Evolutionary conservation across 1,284 basidiomycete genomes (phyloP), one percentile per base, ranked within the genome.

Genomic region (Tilletia setariae): DNA sequence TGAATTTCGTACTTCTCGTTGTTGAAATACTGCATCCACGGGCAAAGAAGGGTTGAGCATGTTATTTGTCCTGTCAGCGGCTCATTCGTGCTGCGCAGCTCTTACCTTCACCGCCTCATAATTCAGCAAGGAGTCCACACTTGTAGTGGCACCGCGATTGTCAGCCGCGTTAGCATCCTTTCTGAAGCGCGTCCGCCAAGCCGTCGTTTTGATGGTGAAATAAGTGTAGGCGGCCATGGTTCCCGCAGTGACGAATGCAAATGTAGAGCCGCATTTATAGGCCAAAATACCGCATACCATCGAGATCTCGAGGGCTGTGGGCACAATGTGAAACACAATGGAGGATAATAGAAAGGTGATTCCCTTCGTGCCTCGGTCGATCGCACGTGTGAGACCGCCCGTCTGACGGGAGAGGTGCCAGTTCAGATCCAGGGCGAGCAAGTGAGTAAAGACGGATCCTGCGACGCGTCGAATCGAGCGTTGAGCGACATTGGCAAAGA

Each of bases 241-340:
- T 3, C 87, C 83, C 0, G 89, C 87, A 0, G 94, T 97, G 49
- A 98, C 90, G 0, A 90, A 92, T 1, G 96, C 95, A 84, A 95
- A 98, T 81, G 94, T 90, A 88, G 91, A 93, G 2, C 95, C 95
- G 79, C 96, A 98, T 81, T 98, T 97, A 83, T 92, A 98, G 1
- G 91, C 92, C 84, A 98, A 84, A 71, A 98, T 98, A 67, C 94
- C 95, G 84, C 94, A 98, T 49, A 98, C 95, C 86, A 98, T 90
- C 4, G 90, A 88, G 75, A 98, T 98, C 82, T 98, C 95, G 61
- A 98, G 85, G 0, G 94, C 95, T 0, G 96, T 98, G 0, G 95
- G 95, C 0, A 92, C 90, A 66, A 98, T 93, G 62, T 97, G 91
- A 82, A 98, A 98, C 7, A 98, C 87, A 66, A 98, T 90, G 2